Conservation (phyloP, 1,284 basidiomycete genomes). For the Golubevia sp. region DNA sequence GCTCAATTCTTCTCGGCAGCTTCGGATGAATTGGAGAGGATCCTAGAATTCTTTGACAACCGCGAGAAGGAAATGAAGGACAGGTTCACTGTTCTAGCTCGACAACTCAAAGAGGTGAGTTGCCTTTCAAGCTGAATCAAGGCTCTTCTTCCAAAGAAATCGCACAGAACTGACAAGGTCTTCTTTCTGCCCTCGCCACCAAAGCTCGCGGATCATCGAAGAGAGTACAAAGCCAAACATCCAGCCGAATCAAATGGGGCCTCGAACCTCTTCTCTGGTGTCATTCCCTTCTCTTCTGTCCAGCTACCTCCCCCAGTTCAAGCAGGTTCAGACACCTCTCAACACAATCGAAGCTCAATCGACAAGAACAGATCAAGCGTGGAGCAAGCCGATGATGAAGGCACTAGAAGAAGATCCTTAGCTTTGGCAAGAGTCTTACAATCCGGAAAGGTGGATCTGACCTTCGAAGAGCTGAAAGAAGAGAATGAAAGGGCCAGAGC, state of each 20-base stretch:
- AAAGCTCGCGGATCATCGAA: constrained; percentile 38
- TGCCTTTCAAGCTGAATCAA: constrained; percentile 69
- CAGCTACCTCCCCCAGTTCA: background rate
- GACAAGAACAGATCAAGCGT: constrained; percentile 11
- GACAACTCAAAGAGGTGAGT: constrained; percentile 74
- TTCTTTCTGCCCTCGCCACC: constrained; percentile 12
- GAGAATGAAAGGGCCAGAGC: constrained; percentile 42
- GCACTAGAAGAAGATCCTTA: constrained; percentile 32
- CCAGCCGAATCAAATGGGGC: constrained; percentile 57
- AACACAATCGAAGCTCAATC: constrained; percentile 5
- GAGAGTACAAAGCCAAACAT: constrained; percentile 63
- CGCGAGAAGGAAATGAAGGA: constrained; percentile 73
- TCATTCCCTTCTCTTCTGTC: constrained; percentile 4
- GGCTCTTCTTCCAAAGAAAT: constrained; percentile 67
- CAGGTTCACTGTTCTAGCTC: constrained; percentile 68
- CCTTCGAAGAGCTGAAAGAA: constrained; percentile 24
- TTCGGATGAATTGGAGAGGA: constrained; percentile 38
- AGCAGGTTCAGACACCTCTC: background rate
- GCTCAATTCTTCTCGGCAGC: constrained; percentile 66
- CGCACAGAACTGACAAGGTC: constrained; percentile 25
- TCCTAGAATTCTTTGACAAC: constrained; percentile 71
- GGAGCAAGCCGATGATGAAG: constrained; percentile 32
- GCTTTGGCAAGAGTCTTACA: constrained; percentile 21
- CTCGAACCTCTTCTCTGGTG: constrained; percentile 1
- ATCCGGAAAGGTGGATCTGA: constrained; percentile 14